Base-by-base conservation (phyloP, 2,329 filamentous ascomycete genomes). In the Moelleriella libera region DNA sequence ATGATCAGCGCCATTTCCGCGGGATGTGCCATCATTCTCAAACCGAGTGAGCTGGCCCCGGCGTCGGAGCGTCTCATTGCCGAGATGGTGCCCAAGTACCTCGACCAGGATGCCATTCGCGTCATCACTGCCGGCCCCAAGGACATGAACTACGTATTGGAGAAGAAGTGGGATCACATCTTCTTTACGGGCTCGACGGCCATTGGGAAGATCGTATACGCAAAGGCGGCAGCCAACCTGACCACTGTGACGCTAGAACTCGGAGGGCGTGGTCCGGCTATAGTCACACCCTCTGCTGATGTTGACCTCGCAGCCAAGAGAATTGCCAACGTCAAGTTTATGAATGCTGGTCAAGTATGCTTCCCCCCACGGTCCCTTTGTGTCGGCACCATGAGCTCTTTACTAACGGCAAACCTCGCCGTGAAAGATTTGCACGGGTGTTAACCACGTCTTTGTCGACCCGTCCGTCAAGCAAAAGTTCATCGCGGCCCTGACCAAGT, bases 371-470 rank as follows among this genome's bases (percentile, higher is more conserved):
- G 40, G 7, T n/a, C 14, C 4, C 21, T 21, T 21, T 50, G 49
- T 6, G 21, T 39, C 10, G 32, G 31, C 10, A 5, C 31, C n/a
- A 21, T 39, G 11, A 41, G 9, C 7, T 41, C 46, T 10, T 47
- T 21, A 21, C 21, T 21, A 21, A 21, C 21, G 21, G 21, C 21
- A 21, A 3, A 21, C 21, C 21, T 21, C 21, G 21, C 21, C 21
- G 21, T 21, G 65, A 4, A 45, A 57, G 47, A 52, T 59, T 2
- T 59, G 57, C 30, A 45, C 58, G 2, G 51, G 51, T 1, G 54
- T 64, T 1, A 71, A 72, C 52, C 67, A 72, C 51, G 62, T 71
- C 9, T 63, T 71, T 41, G 67, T 64, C 1, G 61, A 72, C 44
- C 65, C 67, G 0, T 51, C 49, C 5, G 51, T 73, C 5, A 57